Evolutionary conservation across 2,329 filamentous ascomycete genomes (phyloP), one percentile per base, ranked within the genome.

Genomic region (Exophiala spinifera): DNA sequence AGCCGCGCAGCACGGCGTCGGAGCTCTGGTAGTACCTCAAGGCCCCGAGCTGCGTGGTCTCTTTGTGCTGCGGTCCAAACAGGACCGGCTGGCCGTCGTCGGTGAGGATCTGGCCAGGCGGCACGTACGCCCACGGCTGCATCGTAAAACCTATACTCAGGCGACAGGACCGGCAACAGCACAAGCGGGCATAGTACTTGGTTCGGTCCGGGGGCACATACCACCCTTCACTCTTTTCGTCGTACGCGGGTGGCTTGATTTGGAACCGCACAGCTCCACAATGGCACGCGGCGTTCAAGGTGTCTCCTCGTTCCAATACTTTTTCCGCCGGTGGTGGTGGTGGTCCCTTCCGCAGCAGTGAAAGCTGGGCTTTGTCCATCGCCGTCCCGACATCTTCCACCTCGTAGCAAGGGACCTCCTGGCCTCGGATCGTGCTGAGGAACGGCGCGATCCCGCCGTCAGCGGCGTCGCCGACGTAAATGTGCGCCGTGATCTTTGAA

Each of bases 81-180:
- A 62, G 53, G 3, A 74, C 55, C 1, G 68, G 63, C 17, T 65
- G 63, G 13, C 69, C 63, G 45, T 74, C 57, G 21, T 28, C 34
- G 21, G 80, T 72, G 15, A 73, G 68, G 49, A 88, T 81, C 61
- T 85, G 83, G 1, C 70, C 67, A n/a, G 75, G 73, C 1, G 83
- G 83, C 0, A 88, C 70, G 63, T 87, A 89, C 0, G 81, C 76
- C 85, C 85, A 89, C 0, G 79, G 72, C 61, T 86, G 79, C 44
- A 87, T 77, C 52, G 87, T 82, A 59, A 82, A 84, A 2, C 85
- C 84, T 1, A 80, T 77, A 0, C 71, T 69, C 3, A 83, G 71
- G 4, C 85, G 80, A 65, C 86, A 89, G 1, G 81, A 80, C 4
- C 70, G 74, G 67, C 86, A 89, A 1, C 77, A 74, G 63, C 85